phyloP scores from a whole-genome alignment of 441 rosid species.

The Aleurites moluccanus region DNA sequence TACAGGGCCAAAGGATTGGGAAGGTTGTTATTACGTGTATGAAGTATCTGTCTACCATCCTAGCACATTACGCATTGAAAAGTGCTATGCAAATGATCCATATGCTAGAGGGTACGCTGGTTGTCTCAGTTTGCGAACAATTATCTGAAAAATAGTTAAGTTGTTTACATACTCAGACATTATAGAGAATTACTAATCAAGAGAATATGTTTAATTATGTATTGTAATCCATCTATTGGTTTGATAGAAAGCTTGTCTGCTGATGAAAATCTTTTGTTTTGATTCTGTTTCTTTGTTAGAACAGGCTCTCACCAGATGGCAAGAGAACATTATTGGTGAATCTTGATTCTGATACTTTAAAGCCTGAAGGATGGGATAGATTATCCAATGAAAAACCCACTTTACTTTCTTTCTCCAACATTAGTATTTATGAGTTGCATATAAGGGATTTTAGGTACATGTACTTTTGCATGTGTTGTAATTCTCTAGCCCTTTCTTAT shows the following conservation, averaged over 20 bases:
- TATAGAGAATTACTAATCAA: conserved; percentile 5
- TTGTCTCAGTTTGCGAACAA: conserved; percentile 34
- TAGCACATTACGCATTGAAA: conserved; percentile 69
- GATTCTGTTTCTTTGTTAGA: conserved; percentile 32
- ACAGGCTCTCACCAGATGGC: conserved; percentile 91
- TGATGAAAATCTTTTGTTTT: conserved; percentile 18
- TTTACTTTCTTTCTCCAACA: conserved; percentile 63
- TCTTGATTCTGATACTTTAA: conserved; percentile 58
- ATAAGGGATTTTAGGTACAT: conserved; percentile 89
- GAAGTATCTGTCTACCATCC: conserved; percentile 85
- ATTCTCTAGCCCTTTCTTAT: conserved; percentile 11
- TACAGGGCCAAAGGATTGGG: conserved; percentile 70
- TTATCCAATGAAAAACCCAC: conserved; percentile 68
- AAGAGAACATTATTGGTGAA: conserved; percentile 71
- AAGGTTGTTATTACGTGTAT: conserved; percentile 83
- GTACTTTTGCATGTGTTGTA: conserved; percentile 1
- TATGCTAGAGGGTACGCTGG: conserved; percentile 85
- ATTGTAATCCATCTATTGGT: background rate
- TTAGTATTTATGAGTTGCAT: conserved; percentile 93
- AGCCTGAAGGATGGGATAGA: conserved; percentile 84
- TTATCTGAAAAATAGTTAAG: conserved; percentile 26
- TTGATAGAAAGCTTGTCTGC: background rate
- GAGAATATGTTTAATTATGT: conserved; percentile 8
- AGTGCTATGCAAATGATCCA: conserved; percentile 93
- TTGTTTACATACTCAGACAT: conserved; percentile 19